A percentile compares a stretch with the other conserved stretches of the same genome.
Conservation (phyloP, 441 rosid species). For the Mallotus japonicus region DNA sequence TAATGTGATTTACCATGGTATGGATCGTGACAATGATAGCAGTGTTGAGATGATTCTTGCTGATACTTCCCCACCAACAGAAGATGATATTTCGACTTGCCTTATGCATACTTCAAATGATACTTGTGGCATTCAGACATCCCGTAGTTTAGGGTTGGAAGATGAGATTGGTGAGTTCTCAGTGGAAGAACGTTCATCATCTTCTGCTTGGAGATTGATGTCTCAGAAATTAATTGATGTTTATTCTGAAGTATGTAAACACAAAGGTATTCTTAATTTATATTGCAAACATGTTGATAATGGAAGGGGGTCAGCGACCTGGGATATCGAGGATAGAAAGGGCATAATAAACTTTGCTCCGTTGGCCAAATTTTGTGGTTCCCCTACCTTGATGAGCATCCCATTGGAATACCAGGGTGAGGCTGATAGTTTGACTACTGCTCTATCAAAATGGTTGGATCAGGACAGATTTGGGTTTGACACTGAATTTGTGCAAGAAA, state of each 20-base stretch:
- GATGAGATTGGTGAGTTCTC: constrained; percentile 77
- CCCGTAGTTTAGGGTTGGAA: constrained; percentile 30
- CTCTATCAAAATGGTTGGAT: constrained; percentile 70
- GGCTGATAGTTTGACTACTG: constrained; percentile 40
- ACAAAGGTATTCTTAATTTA: constrained; percentile 45
- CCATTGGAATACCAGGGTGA: constrained; percentile 44
- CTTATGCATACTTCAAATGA: constrained; percentile 36
- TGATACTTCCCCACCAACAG: constrained; percentile 64
- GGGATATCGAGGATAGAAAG: constrained; percentile 44
- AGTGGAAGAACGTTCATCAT: constrained; percentile 68
- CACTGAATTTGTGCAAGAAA: constrained; percentile 87
- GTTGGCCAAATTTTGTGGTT: constrained; percentile 66
- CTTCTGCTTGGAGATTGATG: constrained; percentile 75
- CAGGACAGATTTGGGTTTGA: constrained; percentile 95
- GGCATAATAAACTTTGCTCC: constrained; percentile 33
- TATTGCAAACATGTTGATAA: constrained; percentile 66
- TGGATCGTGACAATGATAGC: constrained; percentile 47
- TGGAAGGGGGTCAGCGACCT: constrained; percentile 37
- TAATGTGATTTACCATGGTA: constrained; percentile 26
- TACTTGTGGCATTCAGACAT: constrained; percentile 29
- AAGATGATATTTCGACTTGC: constrained; percentile 64
- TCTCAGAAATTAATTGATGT: constrained; percentile 62
- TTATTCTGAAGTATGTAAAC: constrained; percentile 45
- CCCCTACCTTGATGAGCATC: constrained; percentile 35
- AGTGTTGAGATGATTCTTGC: constrained; percentile 61